Evolutionary conservation across 176 grass and related monocot genomes (phyloP).

Genomic region (Pharus latifolius): DNA sequence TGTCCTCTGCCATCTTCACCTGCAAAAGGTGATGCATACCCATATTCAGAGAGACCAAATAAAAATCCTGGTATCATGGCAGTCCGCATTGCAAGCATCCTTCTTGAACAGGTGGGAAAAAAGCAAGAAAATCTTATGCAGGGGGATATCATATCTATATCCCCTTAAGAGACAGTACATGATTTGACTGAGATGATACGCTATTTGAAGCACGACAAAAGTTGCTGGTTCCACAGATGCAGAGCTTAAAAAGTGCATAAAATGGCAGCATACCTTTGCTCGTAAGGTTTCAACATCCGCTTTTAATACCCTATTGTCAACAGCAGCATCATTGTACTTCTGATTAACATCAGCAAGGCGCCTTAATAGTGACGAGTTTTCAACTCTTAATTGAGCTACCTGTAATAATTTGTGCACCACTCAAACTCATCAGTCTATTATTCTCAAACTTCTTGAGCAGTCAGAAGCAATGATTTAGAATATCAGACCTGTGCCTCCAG

Average conservation of each 20-base stretch:
- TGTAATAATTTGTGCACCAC: neutral
- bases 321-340: conserved; percentile 71
- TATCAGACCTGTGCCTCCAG: conserved; percentile 62
- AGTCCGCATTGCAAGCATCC: no score
- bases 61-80: no score
- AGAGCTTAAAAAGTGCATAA: neutral
- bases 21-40: conserved; percentile 11
- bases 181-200: neutral
- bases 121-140: no score
- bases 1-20: conserved; percentile 93
- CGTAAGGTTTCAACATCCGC: conserved; percentile 71
- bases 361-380: conserved; percentile 68
- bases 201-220: neutral
- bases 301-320: conserved; percentile 75
- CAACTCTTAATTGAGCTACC: conserved; percentile 76
- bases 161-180: no score
- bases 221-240: neutral
- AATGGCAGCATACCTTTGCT: conserved; percentile 41
- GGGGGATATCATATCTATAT: no score
- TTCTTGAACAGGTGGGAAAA: no score
- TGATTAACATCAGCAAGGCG: conserved; percentile 70
- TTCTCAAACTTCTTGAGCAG: neutral
- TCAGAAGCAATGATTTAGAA: neutral
- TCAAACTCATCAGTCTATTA: neutral
- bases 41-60: neutral